These are phyloP conservation scores for Tolypocladium capitatum DNA, from an alignment of 2,329 filamentous ascomycete species.

Conservation along the genomic window DNA sequence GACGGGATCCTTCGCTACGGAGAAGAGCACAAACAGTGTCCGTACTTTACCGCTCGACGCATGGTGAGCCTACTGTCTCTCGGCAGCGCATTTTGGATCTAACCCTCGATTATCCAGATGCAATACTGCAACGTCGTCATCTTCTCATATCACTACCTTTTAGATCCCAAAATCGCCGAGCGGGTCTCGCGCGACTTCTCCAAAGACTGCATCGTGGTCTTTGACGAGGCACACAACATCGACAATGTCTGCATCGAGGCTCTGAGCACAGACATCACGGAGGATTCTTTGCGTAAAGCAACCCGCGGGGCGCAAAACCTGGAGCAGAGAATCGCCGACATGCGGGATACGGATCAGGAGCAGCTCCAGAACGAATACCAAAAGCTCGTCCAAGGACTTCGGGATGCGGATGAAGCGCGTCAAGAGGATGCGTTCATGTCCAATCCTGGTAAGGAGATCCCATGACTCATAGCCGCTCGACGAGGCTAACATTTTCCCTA, in stretches of 20 bases:
- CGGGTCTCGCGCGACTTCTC: slow-evolving; percentile 89
- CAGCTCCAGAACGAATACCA: slow-evolving; percentile 92
- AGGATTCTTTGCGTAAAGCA: slow-evolving; percentile 85
- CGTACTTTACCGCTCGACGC: slow-evolving; percentile 86
- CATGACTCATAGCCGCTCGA: not conserved
- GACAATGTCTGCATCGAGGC: slow-evolving; percentile 99
- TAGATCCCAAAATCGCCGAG: slow-evolving; percentile 96
- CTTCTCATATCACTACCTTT: slow-evolving; percentile 95
- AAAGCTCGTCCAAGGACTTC: slow-evolving; percentile 83
- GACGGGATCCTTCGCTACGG: slow-evolving; percentile 82
- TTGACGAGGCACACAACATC: slow-evolving; percentile 98
- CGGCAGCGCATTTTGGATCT: not conserved
- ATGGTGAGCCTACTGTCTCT: slow-evolving; percentile 47
- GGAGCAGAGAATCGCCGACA: slow-evolving; percentile 80
- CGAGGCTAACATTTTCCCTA: slow-evolving; percentile 13
- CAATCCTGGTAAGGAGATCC: slow-evolving; percentile 50
- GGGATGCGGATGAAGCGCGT: slow-evolving; percentile 76
- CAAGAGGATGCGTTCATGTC: slow-evolving; percentile 96
- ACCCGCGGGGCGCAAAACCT: slow-evolving; percentile 82
- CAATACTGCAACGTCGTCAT: slow-evolving; percentile 99
- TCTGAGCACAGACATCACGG: slow-evolving; percentile 88
- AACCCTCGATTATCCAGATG: slow-evolving; percentile 46
- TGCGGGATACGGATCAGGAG: slow-evolving; percentile 90
- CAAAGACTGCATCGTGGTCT: slow-evolving; percentile 96
- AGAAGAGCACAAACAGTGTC: slow-evolving; percentile 91